These are phyloP conservation scores for Teratosphaeriaceae sp. DNA, from an alignment of 2,329 filamentous ascomycete genomes.

Conservation along the genomic window DNA sequence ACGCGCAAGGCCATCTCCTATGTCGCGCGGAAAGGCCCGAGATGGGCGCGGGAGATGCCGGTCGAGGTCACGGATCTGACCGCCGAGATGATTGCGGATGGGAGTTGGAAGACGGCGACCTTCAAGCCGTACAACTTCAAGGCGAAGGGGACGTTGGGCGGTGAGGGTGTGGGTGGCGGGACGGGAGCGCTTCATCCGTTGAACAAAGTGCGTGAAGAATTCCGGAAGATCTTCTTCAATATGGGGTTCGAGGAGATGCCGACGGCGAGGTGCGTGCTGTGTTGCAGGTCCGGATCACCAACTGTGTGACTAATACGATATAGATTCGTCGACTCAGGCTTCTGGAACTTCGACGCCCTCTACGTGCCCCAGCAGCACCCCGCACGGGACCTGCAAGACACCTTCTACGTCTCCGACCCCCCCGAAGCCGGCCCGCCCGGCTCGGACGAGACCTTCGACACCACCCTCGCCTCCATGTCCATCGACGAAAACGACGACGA, in stretches of 20 bases:
- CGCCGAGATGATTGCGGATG: slow-evolving; percentile 80
- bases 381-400: slow-evolving; percentile 93
- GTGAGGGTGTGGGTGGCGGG: not conserved
- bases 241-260: slow-evolving; percentile 99
- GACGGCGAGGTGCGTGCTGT: slow-evolving; percentile 56
- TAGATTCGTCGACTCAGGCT: slow-evolving; percentile 85
- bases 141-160: slow-evolving; percentile 51
- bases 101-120: slow-evolving; percentile 84
- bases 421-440: slow-evolving; percentile 61
- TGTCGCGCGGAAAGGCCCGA: slow-evolving; percentile 74
- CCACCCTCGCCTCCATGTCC: slow-evolving; percentile 44
- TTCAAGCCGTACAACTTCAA: slow-evolving; percentile 86
- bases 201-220: slow-evolving; percentile 93
- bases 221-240: slow-evolving; percentile 97
- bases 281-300: slow-evolving; percentile 59
- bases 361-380: slow-evolving; percentile 98
- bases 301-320: slow-evolving; percentile 44
- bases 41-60: slow-evolving; percentile 80
- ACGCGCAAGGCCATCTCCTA: slow-evolving; percentile 81
- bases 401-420: slow-evolving; percentile 96
- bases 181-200: slow-evolving; percentile 49
- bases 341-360: slow-evolving; percentile 98
- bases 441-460: slow-evolving; percentile 46
- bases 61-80: slow-evolving; percentile 96
- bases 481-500: slow-evolving; percentile 49